Percentiles rank a stretch among this genome's conserved stretches.
Evolutionary conservation across 441 rosid species (phyloP).

Genomic region (Aquilaria agallochum): DNA sequence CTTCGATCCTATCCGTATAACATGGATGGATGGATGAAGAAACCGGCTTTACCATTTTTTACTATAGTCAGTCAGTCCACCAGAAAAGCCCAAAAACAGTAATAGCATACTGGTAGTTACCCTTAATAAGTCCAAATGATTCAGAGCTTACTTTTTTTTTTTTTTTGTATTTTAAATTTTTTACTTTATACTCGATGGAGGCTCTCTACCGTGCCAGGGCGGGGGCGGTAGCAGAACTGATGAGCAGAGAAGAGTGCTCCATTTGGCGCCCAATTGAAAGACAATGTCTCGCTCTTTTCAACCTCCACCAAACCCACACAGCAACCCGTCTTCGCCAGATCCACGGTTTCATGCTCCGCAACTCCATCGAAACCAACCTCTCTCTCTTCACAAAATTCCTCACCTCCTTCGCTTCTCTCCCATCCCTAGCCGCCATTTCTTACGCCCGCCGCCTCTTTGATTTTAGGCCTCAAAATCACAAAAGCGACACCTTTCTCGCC

Average conservation of each 20-base stretch:
- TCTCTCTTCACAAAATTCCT: conserved; percentile 59
- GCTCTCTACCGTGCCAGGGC: too few relatives aligned
- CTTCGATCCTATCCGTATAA: too few relatives aligned
- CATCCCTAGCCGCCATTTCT: conserved; percentile 22
- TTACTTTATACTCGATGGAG: too few relatives aligned
- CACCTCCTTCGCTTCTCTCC: conserved; percentile 25
- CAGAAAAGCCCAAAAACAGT: too few relatives aligned
- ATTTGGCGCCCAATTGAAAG: conserved; percentile 53
- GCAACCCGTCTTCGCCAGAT: conserved; percentile 41
- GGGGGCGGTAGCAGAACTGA: too few relatives aligned
- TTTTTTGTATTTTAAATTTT: too few relatives aligned
- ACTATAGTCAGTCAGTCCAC: too few relatives aligned
- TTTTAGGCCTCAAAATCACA: conserved; percentile 25
- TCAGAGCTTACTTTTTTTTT: too few relatives aligned
- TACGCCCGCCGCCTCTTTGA: conserved; percentile 64
- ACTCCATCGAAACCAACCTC: conserved; percentile 47
- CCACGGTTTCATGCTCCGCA: conserved; percentile 63
- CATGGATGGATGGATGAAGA: too few relatives aligned
- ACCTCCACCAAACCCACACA: conserved; percentile 34
- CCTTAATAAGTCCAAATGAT: too few relatives aligned
- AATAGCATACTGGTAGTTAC: too few relatives aligned
- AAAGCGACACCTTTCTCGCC: conserved; percentile 56
- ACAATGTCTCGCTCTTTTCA: conserved; percentile 36
- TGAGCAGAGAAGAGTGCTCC: conserved; percentile 6
- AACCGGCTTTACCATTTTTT: too few relatives aligned